phyloP scores from a whole-genome alignment of 192 early-diverging fungal genomes.

The Lobosporangium transversale region DNA sequence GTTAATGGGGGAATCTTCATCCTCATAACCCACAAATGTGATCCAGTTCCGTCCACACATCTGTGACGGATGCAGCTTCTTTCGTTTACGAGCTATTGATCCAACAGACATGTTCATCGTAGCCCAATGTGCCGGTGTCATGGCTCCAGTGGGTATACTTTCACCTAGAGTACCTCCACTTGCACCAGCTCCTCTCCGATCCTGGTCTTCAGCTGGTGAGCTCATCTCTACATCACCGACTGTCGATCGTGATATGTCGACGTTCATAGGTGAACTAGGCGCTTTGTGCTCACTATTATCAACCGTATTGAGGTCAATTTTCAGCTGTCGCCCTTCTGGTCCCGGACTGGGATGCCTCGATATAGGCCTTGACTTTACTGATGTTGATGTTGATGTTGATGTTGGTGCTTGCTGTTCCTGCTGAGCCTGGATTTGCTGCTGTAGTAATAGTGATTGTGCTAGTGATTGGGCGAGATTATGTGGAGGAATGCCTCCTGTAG shows the following conservation, averaged over 20 bases:
- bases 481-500: conserved; percentile 19
- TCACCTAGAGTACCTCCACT: not conserved
- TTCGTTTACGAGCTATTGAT: conserved; percentile 43
- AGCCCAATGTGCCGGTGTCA: conserved; percentile 25
- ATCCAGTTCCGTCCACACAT: conserved; percentile 61
- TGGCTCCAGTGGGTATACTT: conserved; percentile 9
- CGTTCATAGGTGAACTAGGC: conserved; percentile 25
- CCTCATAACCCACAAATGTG: conserved; percentile 49
- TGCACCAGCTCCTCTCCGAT: no score
- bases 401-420: not conserved
- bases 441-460: conserved; percentile 30
- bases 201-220: not conserved
- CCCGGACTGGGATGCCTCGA: conserved; percentile 30
- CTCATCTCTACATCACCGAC: conserved; percentile 25
- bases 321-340: conserved; percentile 2
- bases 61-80: conserved; percentile 32
- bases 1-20: conserved; percentile 24
- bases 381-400: not conserved
- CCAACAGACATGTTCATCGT: conserved; percentile 37
- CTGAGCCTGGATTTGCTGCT: conserved; percentile 18
- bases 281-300: conserved; percentile 12
- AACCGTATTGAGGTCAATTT: conserved; percentile 13
- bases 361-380: not conserved
- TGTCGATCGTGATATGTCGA: conserved; percentile 12
- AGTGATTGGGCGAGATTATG: conserved; percentile 42